These are phyloP conservation scores for Heliamphora exappendiculata DNA, from an alignment of 148 eudicot genomes.

Conservation along the genomic window DNA sequence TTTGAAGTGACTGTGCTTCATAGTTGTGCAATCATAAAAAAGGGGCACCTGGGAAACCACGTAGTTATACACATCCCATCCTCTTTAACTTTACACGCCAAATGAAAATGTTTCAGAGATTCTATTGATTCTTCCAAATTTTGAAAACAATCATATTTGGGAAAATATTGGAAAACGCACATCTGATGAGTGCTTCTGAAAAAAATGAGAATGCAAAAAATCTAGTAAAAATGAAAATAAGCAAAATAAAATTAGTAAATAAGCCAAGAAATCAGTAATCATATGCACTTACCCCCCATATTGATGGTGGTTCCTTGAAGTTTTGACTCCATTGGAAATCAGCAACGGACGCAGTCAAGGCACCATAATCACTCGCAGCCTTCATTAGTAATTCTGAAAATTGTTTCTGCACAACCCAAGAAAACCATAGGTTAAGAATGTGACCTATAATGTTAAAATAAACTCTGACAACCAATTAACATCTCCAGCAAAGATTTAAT, in stretches of 20 bases:
- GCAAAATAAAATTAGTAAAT: too few species aligned
- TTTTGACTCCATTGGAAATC: conserved; percentile 98
- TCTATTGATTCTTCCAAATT: background rate
- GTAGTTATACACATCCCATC: background rate
- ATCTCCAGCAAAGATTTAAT: background rate
- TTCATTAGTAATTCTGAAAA: conserved; percentile 92
- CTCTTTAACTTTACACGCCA: too few species aligned
- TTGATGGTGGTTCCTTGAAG: conserved; percentile 84
- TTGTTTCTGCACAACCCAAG: conserved; percentile 63
- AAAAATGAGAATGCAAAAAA: background rate
- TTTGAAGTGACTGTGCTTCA: too few species aligned
- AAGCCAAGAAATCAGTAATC: conserved; percentile 1
- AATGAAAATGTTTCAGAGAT: background rate
- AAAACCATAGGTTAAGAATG: conserved; percentile 1
- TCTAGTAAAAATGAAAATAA: background rate
- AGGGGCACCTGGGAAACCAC: background rate
- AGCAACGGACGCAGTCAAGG: conserved; percentile 82
- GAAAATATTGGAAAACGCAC: background rate
- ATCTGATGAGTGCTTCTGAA: background rate
- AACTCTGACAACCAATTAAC: background rate
- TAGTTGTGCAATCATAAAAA: background rate
- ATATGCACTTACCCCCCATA: conserved; percentile 22
- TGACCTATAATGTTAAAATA: background rate
- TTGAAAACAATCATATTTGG: background rate
- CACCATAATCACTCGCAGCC: conserved; percentile 99